These are phyloP conservation scores for Meredithiella fracta DNA, from an alignment of 2,329 filamentous ascomycete species.

Conservation along the genomic window DNA sequence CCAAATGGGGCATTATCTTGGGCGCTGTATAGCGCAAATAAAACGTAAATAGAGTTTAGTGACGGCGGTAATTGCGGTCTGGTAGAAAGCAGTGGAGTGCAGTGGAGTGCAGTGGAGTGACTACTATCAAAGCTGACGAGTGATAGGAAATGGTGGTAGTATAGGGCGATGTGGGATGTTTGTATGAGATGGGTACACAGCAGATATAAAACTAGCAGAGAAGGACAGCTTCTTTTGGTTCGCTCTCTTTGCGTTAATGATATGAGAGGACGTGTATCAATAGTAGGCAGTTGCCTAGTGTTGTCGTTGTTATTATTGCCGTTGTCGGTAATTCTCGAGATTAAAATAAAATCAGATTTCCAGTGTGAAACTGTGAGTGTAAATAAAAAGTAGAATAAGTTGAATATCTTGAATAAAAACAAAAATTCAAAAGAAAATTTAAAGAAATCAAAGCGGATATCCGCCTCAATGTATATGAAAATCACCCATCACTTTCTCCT, in stretches of 20 bases:
- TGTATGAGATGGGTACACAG: not conserved
- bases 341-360: not conserved
- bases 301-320: not conserved
- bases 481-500: too few species aligned
- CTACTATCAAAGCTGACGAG: too few species aligned
- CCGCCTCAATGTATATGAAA: too few species aligned
- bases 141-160: too few species aligned
- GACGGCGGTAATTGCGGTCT: not conserved
- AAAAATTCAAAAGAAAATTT: too few species aligned
- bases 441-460: too few species aligned
- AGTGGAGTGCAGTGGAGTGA: not conserved
- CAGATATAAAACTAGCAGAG: not conserved
- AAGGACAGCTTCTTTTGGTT: not conserved
- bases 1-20: constrained; percentile 13
- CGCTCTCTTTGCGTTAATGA: not conserved
- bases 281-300: not conserved
- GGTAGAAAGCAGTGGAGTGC: not conserved
- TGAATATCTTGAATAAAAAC: not conserved
- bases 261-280: not conserved
- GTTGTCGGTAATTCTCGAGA: not conserved
- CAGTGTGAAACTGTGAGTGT: not conserved
- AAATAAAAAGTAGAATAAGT: not conserved
- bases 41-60: not conserved
- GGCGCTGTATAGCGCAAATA: not conserved
- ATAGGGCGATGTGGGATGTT: too few species aligned